phyloP scores from a whole-genome alignment of 2,329 filamentous ascomycete genomes.

The Alternaria gansuensis region DNA sequence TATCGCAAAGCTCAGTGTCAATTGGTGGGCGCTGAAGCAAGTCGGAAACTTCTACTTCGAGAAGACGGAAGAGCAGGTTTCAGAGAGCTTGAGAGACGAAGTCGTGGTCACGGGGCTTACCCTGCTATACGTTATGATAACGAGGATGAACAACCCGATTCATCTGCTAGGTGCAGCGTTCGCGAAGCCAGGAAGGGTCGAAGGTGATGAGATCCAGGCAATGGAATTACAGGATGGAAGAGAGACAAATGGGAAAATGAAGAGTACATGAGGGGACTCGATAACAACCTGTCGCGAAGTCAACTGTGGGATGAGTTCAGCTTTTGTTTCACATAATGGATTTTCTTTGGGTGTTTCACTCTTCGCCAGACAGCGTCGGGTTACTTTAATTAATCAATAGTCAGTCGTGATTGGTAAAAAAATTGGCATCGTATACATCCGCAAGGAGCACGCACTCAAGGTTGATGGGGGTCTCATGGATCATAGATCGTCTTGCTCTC shows the following conservation, averaged over 20 bases:
- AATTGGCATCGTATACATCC: no score
- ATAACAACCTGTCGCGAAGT: not conserved
- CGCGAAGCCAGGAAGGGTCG: slow-evolving; percentile 30
- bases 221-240: not conserved
- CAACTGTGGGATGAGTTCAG: not conserved
- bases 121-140: slow-evolving; percentile 31
- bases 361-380: not conserved
- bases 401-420: no score
- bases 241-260: not conserved
- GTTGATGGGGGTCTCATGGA: not conserved
- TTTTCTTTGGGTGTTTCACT: not conserved
- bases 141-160: slow-evolving; percentile 33
- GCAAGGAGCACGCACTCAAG: not conserved
- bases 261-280: not conserved
- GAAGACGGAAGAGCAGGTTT: slow-evolving; percentile 16
- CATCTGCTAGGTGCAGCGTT: slow-evolving; percentile 28
- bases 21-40: slow-evolving; percentile 31
- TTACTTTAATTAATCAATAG: not conserved
- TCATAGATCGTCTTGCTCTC: not conserved
- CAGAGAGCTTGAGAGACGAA: slow-evolving; percentile 28
- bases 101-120: slow-evolving; percentile 31
- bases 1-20: slow-evolving; percentile 32
- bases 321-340: not conserved
- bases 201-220: not conserved
- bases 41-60: slow-evolving; percentile 35